Evolutionary conservation across 208 protist species (phyloP), one percentile per base, ranked within the genome.

Genomic region (Trypanosoma platydactyli): DNA sequence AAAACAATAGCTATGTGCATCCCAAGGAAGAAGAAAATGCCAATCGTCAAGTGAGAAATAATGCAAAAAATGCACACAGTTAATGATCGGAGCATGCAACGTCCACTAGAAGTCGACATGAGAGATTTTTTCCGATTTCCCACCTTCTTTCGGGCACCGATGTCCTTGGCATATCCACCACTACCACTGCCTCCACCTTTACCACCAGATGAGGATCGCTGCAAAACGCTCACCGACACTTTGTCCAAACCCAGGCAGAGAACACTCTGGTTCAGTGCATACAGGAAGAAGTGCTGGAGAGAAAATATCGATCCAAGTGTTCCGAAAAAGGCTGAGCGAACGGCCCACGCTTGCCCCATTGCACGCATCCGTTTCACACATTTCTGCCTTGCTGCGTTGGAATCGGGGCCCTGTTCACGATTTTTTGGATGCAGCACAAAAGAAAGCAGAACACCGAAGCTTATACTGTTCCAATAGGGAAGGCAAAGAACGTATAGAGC

Each of bases 161-260:
- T 24, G 2, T 67, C 0, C 18, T 40, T 54, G 5, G 18, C 65
- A 22, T 25, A 5, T 35, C 6, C 54, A 30, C 9, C 29, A 22
- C 29, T 5, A 52, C 55, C 16, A 7, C 9, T 3, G 5, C 62
- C 13, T 1, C 41, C 46, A 9, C 33, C 9, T 9, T 9, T 38
- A 9, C 33, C 33, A 38, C 9, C 33, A 38, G 5, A 38, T 9
- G 9, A 3, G 5, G 6, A 25, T 53, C 15, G 9, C 24, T 50
- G 29, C 24, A 5, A 18, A 18, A 24, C 3, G 13, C 45, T 16
- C 33, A 60, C 2, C 6, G 3, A 61, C 12, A 89, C 63, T 69
- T 92, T 92, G 61, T 92, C 67, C 3, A 89, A 55, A 15, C 86
- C 86, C 15, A 87, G 50, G 46, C 86, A 82, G 44, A 83, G 78